phyloP scores from a whole-genome alignment of 208 protist species.

The Trypanosoma conorhini region DNA sequence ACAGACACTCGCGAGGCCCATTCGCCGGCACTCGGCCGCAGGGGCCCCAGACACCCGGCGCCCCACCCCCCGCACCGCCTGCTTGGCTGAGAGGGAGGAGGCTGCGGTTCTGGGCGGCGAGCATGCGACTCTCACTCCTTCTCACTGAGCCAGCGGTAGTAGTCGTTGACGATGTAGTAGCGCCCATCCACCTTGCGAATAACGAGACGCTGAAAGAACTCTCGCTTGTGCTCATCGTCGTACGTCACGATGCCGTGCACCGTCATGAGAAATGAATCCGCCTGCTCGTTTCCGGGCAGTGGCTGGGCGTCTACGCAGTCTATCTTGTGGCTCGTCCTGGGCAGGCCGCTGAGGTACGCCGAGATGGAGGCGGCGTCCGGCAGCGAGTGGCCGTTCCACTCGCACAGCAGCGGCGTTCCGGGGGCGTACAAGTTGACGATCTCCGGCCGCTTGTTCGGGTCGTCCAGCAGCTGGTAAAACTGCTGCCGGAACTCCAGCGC shows the following conservation, averaged over 20 bases:
- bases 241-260: slow-evolving; percentile 84
- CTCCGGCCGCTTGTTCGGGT: slow-evolving; percentile 46
- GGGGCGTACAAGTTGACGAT: slow-evolving; percentile 72
- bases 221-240: slow-evolving; percentile 82
- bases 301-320: slow-evolving; percentile 89
- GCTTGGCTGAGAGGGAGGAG: neutral
- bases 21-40: too few relatives aligned
- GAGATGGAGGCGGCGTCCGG: slow-evolving; percentile 44
- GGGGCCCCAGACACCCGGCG: neutral
- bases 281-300: slow-evolving; percentile 76
- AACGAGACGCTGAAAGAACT: slow-evolving; percentile 88
- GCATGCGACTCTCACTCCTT: slow-evolving; percentile 19
- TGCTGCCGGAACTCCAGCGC: slow-evolving; percentile 73
- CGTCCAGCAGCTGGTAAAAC: slow-evolving; percentile 84
- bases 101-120: neutral
- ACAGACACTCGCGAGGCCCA: too few relatives aligned
- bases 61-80: neutral
- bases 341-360: slow-evolving; percentile 66
- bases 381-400: slow-evolving; percentile 89
- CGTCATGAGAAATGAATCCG: slow-evolving; percentile 81
- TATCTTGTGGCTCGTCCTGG: slow-evolving; percentile 75
- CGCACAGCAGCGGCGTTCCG: slow-evolving; percentile 68
- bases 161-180: slow-evolving; percentile 91
- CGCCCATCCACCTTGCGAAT: slow-evolving; percentile 66
- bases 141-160: slow-evolving; percentile 90